A percentile compares a stretch with the other conserved stretches of the same genome.
These are phyloP conservation scores for Alliaria petiolata DNA, from an alignment of 345 rosid species.

Conservation along the genomic window DNA sequence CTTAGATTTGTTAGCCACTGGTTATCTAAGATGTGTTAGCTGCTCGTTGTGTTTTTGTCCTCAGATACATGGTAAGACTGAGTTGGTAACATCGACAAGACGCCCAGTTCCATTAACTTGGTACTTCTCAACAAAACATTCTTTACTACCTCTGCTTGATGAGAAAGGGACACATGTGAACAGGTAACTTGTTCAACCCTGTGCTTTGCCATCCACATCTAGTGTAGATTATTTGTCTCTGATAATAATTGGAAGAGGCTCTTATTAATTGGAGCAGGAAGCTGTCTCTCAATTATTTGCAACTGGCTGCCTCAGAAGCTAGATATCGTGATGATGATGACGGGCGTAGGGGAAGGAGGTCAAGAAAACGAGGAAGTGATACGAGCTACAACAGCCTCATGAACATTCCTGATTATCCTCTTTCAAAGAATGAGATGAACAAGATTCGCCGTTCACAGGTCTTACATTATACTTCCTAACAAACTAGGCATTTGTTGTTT, in stretches of 20 bases:
- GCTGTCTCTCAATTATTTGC: slow-evolving; percentile 75
- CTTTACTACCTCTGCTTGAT: slow-evolving; percentile 75
- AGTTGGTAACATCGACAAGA: slow-evolving; percentile 76
- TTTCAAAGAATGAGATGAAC: slow-evolving; percentile 78
- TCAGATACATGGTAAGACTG: slow-evolving; percentile 90
- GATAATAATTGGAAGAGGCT: slow-evolving; percentile 8
- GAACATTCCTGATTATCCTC: slow-evolving; percentile 48
- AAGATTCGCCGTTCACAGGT: slow-evolving; percentile 83
- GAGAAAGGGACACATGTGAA: slow-evolving; percentile 77
- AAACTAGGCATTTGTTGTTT: neutral
- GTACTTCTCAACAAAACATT: slow-evolving; percentile 79
- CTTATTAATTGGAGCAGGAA: slow-evolving; percentile 53
- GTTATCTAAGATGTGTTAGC: slow-evolving; percentile 19
- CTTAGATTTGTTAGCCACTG: slow-evolving; percentile 3
- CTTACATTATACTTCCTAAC: slow-evolving; percentile 4
- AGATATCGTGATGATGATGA: slow-evolving; percentile 52
- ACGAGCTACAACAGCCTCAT: slow-evolving; percentile 27
- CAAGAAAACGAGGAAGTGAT: slow-evolving; percentile 50
- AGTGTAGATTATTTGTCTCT: neutral
- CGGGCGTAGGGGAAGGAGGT: slow-evolving; percentile 59
- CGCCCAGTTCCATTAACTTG: slow-evolving; percentile 98
- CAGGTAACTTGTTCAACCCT: slow-evolving; percentile 44
- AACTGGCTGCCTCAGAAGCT: slow-evolving; percentile 56
- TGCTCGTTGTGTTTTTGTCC: slow-evolving; percentile 21
- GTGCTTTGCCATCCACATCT: neutral